Conservation (phyloP, 176 grass and related monocot species). For the Luzula sylvatica region DNA sequence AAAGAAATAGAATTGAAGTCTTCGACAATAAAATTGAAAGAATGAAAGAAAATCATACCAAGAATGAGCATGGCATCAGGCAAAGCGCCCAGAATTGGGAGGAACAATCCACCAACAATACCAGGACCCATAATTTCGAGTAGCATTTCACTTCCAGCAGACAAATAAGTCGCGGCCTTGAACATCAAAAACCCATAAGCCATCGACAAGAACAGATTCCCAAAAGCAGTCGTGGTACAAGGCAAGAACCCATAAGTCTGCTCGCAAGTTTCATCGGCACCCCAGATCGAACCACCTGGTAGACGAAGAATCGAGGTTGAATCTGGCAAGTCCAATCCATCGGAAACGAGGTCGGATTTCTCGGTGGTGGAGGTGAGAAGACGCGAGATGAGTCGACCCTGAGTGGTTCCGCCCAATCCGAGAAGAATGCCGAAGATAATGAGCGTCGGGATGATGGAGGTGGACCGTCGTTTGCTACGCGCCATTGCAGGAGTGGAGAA, state of each 20-base stretch:
- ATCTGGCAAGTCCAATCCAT: conserved; percentile 18
- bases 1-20: background rate
- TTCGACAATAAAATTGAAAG: background rate
- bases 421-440: conserved; percentile 32
- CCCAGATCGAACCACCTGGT: background rate
- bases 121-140: conserved; percentile 90
- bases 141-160: conserved; percentile 73
- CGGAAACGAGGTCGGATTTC: conserved; percentile 13
- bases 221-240: conserved; percentile 79
- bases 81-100: conserved; percentile 88
- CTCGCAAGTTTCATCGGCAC: conserved; percentile 48
- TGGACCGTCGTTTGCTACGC: conserved; percentile 18
- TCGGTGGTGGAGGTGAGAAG: background rate
- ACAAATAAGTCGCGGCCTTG: conserved; percentile 82
- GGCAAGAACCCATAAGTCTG: conserved; percentile 76
- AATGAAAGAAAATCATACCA: conserved; percentile 24
- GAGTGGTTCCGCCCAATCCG: conserved; percentile 14
- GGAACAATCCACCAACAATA: conserved; percentile 84
- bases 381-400: conserved; percentile 54
- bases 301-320: conserved; percentile 25
- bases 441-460: conserved; percentile 35
- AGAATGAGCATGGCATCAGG: conserved; percentile 88
- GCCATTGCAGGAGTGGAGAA: conserved; percentile 34
- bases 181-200: conserved; percentile 83
- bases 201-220: conserved; percentile 71